Evolutionary conservation across 2,329 filamentous ascomycete species (phyloP).

Genomic region (Acrocalymma vagum): DNA sequence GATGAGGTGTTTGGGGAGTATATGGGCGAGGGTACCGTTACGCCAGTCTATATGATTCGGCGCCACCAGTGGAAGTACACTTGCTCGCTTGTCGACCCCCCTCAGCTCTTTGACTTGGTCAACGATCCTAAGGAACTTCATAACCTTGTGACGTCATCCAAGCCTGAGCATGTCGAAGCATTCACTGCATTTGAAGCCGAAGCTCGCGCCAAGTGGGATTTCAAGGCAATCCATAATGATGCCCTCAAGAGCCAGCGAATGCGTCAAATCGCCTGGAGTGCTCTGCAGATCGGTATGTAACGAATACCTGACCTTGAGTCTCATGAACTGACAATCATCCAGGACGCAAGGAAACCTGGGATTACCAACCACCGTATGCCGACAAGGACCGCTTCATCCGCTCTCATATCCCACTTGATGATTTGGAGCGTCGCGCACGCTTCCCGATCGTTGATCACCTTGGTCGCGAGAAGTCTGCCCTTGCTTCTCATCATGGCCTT

Average conservation of each 20-base stretch:
- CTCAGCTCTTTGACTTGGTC: constrained; percentile 83
- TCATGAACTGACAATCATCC: constrained; percentile 11
- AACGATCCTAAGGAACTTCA: constrained; percentile 79
- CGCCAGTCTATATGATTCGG: constrained; percentile 93
- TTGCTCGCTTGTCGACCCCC: constrained; percentile 82
- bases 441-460: constrained; percentile 67
- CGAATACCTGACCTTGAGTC: neutral
- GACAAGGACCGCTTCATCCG: constrained; percentile 78
- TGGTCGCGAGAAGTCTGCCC: constrained; percentile 47
- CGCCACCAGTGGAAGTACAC: constrained; percentile 91
- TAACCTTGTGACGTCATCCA: constrained; percentile 67
- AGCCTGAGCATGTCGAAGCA: constrained; percentile 49
- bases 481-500: constrained; percentile 42
- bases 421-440: constrained; percentile 78
- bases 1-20: constrained; percentile 96
- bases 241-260: constrained; percentile 82
- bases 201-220: constrained; percentile 80
- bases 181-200: constrained; percentile 75
- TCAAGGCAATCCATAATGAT: constrained; percentile 76
- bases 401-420: constrained; percentile 80
- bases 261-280: constrained; percentile 79
- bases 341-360: constrained; percentile 72
- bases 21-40: constrained; percentile 89
- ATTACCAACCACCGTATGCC: constrained; percentile 79
- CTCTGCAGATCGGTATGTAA: constrained; percentile 73